phyloP scores from a whole-genome alignment of 2,329 filamentous ascomycete species.

The Nakataea oryzae region DNA sequence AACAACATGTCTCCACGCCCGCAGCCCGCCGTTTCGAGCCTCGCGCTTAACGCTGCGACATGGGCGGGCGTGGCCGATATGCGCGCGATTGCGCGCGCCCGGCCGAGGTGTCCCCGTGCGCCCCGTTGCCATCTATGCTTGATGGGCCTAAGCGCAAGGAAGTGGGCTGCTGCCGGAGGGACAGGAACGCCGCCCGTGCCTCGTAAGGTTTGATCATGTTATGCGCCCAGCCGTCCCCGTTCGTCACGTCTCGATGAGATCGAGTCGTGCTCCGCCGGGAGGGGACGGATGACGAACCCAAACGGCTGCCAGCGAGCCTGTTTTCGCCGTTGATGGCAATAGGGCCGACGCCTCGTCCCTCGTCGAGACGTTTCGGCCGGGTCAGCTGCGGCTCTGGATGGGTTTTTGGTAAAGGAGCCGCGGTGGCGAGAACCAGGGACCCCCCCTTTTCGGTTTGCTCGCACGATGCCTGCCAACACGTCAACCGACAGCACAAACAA shows the following conservation, averaged over 20 bases:
- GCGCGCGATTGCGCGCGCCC: neutral
- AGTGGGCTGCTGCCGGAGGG: neutral
- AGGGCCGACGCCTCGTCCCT: neutral
- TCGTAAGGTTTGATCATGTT: neutral
- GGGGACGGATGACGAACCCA: neutral
- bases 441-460: neutral
- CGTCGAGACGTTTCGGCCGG: neutral
- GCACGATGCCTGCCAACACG: neutral
- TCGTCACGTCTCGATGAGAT: neutral
- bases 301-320: neutral
- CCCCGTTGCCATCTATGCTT: neutral
- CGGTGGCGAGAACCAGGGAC: neutral
- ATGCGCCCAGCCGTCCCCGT: neutral
- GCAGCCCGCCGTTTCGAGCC: neutral
- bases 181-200: too few species aligned
- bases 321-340: neutral
- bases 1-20: neutral
- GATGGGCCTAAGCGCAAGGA: neutral
- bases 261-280: neutral
- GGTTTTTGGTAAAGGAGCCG: neutral
- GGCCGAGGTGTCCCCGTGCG: neutral
- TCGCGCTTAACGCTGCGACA: neutral
- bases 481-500: neutral
- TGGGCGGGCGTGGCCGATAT: neutral
- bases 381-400: neutral